A percentile compares a stretch with the other conserved stretches of the same genome.
Evolutionary conservation across 2,329 filamentous ascomycete species (phyloP).

Genomic region (Davidsoniella eucalypti): DNA sequence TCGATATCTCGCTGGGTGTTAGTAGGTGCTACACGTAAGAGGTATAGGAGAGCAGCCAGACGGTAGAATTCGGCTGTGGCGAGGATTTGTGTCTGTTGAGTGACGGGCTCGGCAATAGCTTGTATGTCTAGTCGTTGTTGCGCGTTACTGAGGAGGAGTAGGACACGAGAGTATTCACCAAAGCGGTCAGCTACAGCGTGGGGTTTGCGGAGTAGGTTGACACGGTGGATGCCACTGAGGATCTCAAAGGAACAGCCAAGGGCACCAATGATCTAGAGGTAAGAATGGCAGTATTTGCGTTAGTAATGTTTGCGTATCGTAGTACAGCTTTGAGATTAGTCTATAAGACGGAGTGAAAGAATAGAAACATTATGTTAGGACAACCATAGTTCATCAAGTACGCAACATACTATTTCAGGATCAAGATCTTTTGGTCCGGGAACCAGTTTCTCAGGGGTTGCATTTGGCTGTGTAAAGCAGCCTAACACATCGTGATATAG

Average conservation of each 20-base stretch:
- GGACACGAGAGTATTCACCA: not conserved
- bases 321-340: not conserved
- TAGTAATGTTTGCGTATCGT: not conserved
- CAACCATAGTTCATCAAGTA: too few species aligned
- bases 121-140: not conserved
- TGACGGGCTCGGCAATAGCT: conserved; percentile 16
- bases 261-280: conserved; percentile 27
- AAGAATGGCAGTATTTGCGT: not conserved
- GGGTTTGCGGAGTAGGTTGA: conserved; percentile 23
- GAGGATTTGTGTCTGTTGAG: conserved; percentile 19
- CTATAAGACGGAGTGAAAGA: not conserved
- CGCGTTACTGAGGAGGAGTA: not conserved
- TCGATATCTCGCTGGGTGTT: conserved; percentile 12
- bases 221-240: conserved; percentile 26
- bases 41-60: conserved; percentile 30
- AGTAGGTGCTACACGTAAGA: conserved; percentile 20
- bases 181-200: conserved; percentile 14
- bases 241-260: conserved; percentile 31
- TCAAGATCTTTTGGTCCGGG: not conserved
- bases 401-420: not conserved
- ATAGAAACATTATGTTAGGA: not conserved
- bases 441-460: not conserved
- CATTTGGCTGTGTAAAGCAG: conserved; percentile 24
- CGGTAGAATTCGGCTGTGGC: conserved; percentile 35
- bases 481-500: conserved; percentile 31